Evolutionary conservation across 106 monocot species (phyloP).

Genomic region (Phalaenopsis aphrodite): DNA sequence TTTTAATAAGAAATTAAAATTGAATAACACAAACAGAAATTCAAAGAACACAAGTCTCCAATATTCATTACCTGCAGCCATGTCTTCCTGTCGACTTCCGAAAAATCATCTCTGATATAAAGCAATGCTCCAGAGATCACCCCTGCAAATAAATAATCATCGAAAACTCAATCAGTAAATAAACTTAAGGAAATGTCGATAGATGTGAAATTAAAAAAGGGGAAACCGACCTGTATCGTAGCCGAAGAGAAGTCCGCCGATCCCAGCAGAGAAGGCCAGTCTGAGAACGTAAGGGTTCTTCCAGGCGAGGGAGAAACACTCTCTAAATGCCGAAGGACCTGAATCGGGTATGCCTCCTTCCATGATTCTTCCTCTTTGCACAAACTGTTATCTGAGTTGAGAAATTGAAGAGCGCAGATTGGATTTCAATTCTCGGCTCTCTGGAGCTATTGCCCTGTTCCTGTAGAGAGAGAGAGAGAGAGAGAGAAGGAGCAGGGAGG

Average conservation of each 20-base stretch:
- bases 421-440: too few species aligned
- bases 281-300: conserved; percentile 73
- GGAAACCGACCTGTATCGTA: conserved; percentile 62
- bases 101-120: conserved; percentile 77
- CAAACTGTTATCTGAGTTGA: background rate
- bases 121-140: conserved; percentile 86
- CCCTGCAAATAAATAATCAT: conserved; percentile 27
- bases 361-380: conserved; percentile 18
- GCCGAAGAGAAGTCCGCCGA: conserved; percentile 83
- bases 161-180: background rate
- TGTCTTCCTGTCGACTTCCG: conserved; percentile 59
- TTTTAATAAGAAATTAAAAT: too few species aligned
- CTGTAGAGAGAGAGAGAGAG: too few species aligned
- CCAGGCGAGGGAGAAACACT: conserved; percentile 66
- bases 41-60: background rate
- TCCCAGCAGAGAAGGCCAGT: conserved; percentile 76
- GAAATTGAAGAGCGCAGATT: too few species aligned
- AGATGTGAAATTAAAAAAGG: background rate
- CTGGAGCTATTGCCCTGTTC: too few species aligned
- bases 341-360: conserved; percentile 49
- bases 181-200: background rate
- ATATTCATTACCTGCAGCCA: conserved; percentile 51
- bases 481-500: too few species aligned
- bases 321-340: conserved; percentile 50
- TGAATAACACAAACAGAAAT: background rate